Conservation (phyloP, 2,329 filamentous ascomycete genomes). For the Thielaviopsis euricoi region DNA sequence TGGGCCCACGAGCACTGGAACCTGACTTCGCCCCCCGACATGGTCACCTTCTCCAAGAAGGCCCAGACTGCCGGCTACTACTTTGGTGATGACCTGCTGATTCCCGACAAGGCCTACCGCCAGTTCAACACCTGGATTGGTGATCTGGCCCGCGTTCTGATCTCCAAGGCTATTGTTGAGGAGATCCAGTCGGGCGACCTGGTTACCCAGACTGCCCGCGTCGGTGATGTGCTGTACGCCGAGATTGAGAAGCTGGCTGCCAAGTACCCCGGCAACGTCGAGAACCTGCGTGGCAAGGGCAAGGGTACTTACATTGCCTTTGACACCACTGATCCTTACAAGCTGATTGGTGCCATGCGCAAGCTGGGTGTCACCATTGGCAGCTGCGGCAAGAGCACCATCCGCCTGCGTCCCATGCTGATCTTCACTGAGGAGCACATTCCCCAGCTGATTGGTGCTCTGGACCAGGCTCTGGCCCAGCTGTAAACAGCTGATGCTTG, state of each 20-base stretch:
- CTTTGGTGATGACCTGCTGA: slow-evolving; percentile 62
- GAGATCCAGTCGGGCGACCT: slow-evolving; percentile 64
- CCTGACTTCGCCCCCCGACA: slow-evolving; percentile 63
- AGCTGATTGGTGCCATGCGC: slow-evolving; percentile 56
- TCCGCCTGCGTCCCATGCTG: slow-evolving; percentile 63
- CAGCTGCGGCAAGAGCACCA: slow-evolving; percentile 52
- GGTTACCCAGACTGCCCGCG: slow-evolving; percentile 57
- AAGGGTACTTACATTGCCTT: slow-evolving; percentile 58
- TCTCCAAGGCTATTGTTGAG: slow-evolving; percentile 73
- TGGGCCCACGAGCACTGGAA: slow-evolving; percentile 96
- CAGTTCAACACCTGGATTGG: slow-evolving; percentile 99
- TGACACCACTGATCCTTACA: slow-evolving; percentile 53
- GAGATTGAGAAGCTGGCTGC: slow-evolving; percentile 46
- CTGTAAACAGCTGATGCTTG: slow-evolving; percentile 2
- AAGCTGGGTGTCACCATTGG: slow-evolving; percentile 59
- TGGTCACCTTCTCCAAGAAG: slow-evolving; percentile 93
- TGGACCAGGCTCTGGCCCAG: slow-evolving; percentile 9
- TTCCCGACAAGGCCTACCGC: slow-evolving; percentile 84
- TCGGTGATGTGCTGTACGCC: slow-evolving; percentile 51
- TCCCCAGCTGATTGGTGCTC: slow-evolving; percentile 4
- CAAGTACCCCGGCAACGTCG: slow-evolving; percentile 51
- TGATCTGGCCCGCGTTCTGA: slow-evolving; percentile 66
- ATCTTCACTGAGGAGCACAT: slow-evolving; percentile 60
- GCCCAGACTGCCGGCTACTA: slow-evolving; percentile 89
- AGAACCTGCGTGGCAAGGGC: slow-evolving; percentile 61